Conservation (phyloP, 1,284 basidiomycete species). For the Pseudozyma tsukubaensis region DNA sequence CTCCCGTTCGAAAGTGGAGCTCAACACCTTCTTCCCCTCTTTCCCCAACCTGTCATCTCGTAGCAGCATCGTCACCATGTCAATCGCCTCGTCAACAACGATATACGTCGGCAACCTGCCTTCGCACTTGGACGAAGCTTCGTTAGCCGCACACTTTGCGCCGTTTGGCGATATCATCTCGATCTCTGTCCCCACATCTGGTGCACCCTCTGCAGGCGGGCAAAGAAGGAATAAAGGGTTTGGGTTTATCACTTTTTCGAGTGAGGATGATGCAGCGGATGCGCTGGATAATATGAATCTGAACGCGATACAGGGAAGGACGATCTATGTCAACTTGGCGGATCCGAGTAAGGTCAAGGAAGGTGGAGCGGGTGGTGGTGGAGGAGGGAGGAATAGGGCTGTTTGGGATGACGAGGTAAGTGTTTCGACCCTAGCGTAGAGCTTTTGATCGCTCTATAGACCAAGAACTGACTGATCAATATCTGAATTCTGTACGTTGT, state of each 20-base stretch:
- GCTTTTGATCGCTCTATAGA: no score
- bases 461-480: not conserved
- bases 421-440: not conserved
- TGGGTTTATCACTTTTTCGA: constrained; percentile 46
- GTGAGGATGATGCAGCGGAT: constrained; percentile 33
- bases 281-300: constrained; percentile 57
- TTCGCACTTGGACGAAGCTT: constrained; percentile 18
- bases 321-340: constrained; percentile 43
- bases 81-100: constrained; percentile 6
- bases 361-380: not conserved
- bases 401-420: constrained; percentile 48
- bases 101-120: constrained; percentile 45
- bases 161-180: constrained; percentile 51
- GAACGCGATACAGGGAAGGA: constrained; percentile 29
- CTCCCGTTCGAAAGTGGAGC: not conserved
- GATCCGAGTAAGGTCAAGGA: constrained; percentile 29
- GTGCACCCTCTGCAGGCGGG: constrained; percentile 3
- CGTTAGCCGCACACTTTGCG: constrained; percentile 26
- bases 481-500: not conserved
- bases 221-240: constrained; percentile 38
- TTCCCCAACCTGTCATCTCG: not conserved
- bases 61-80: not conserved
- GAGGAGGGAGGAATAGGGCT: constrained; percentile 7
- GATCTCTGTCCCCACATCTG: constrained; percentile 35
- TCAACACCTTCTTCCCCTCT: not conserved